These are phyloP conservation scores for Penicillium sp. DNA, from an alignment of 2,329 filamentous ascomycete species.

Conservation along the genomic window DNA sequence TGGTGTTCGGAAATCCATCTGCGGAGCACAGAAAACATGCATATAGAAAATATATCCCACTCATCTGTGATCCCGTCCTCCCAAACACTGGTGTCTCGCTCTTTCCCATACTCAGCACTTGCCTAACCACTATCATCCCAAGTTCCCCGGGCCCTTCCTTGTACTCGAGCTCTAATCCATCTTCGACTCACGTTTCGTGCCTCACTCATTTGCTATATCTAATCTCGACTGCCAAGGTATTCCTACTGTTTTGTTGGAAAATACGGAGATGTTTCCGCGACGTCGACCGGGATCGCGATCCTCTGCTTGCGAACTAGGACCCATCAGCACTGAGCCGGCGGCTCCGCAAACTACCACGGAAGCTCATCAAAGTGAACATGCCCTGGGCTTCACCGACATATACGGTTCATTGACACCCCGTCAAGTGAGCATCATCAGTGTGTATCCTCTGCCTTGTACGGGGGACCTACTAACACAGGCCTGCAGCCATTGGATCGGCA, in stretches of 20 bases:
- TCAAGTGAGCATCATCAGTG: constrained; percentile 21
- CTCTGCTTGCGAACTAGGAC: background rate
- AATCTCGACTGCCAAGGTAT: too few species aligned
- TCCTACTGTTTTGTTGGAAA: background rate
- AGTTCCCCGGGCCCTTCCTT: too few species aligned
- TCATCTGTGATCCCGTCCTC: constrained; percentile 6
- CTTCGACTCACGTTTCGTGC: background rate
- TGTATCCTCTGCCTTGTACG: constrained; percentile 3
- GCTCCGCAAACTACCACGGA: background rate
- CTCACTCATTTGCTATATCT: background rate
- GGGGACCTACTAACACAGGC: background rate
- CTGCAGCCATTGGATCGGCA: constrained; percentile 24
- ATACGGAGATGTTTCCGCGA: background rate
- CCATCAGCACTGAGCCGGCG: background rate
- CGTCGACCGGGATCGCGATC: constrained; percentile 1
- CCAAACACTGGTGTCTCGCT: background rate
- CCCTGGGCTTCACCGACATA: constrained; percentile 17
- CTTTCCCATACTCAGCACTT: constrained; percentile 2
- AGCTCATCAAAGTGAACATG: constrained; percentile 2
- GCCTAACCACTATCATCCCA: background rate
- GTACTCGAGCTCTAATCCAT: background rate
- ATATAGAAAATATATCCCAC: constrained; percentile 2
- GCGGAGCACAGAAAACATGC: too few species aligned
- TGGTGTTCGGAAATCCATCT: too few species aligned
- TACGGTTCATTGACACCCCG: constrained; percentile 15